Evolutionary conservation across 148 eudicot species (phyloP).

Genomic region (Amaranthus palmeri): DNA sequence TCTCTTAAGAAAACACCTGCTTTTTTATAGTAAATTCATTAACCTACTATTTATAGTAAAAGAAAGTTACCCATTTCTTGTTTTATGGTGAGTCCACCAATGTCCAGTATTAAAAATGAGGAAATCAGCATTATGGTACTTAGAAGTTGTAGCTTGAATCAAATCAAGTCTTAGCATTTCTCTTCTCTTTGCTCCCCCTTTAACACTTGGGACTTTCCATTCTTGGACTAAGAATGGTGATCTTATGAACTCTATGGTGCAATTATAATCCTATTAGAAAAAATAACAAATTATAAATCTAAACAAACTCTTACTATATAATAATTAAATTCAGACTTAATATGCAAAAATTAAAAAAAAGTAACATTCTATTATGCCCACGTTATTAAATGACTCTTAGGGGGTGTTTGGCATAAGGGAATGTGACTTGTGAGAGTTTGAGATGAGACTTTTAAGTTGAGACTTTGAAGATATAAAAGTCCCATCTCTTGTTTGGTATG

Average conservation of each 20-base stretch:
- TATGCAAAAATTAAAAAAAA: neutral
- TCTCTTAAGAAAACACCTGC: too few species aligned
- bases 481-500: too few species aligned
- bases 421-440: too few species aligned
- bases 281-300: neutral
- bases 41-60: too few species aligned
- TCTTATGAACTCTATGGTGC: conserved; percentile 48
- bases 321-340: too few species aligned
- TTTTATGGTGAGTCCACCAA: conserved; percentile 73
- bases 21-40: too few species aligned
- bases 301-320: neutral
- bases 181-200: conserved; percentile 16
- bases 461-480: too few species aligned
- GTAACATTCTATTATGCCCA: too few species aligned
- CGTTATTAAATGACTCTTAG: too few species aligned
- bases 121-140: conserved; percentile 54
- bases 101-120: conserved; percentile 67
- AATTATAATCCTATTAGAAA: conserved; percentile 44
- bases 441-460: too few species aligned
- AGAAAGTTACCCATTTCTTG: conserved; percentile 39
- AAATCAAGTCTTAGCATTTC: conserved; percentile 60
- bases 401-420: too few species aligned
- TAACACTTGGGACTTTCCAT: conserved; percentile 19
- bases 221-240: conserved; percentile 64
- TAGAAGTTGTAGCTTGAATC: conserved; percentile 33